These are phyloP conservation scores for Trichosanthes cucumerina DNA, from an alignment of 306 rosid species.

Conservation along the genomic window DNA sequence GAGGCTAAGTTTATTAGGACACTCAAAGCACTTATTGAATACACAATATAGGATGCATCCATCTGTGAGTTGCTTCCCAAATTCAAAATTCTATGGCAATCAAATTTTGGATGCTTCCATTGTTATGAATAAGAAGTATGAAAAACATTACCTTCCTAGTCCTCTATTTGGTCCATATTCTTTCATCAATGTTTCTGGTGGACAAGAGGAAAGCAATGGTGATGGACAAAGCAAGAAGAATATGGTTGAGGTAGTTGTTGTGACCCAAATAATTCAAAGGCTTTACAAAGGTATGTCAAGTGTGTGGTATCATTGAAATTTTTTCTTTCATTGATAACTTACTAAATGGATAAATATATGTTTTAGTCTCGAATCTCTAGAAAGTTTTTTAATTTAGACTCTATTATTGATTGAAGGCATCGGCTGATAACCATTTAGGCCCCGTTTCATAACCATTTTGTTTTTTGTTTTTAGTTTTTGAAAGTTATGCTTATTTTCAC, in stretches of 20 bases:
- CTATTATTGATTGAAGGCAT: no score
- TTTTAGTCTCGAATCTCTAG: background rate
- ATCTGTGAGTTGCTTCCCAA: slow-evolving; percentile 60
- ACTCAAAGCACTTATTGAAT: slow-evolving; percentile 43
- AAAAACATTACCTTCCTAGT: slow-evolving; percentile 35
- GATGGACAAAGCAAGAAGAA: slow-evolving; percentile 56
- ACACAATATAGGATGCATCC: slow-evolving; percentile 88
- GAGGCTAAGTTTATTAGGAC: slow-evolving; percentile 38
- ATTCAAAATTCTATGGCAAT: slow-evolving; percentile 39
- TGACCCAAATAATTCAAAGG: slow-evolving; percentile 32
- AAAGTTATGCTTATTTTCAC: no score
- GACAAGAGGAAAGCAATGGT: slow-evolving; percentile 58
- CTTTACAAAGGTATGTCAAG: slow-evolving; percentile 41
- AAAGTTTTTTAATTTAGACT: no score
- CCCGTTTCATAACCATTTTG: no score
- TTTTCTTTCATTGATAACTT: background rate
- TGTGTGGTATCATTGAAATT: no score
- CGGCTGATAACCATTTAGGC: no score
- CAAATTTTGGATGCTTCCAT: slow-evolving; percentile 45
- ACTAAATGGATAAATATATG: background rate
- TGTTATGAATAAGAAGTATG: slow-evolving; percentile 31
- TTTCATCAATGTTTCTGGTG: slow-evolving; percentile 50
- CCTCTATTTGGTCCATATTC: slow-evolving; percentile 65
- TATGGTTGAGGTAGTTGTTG: slow-evolving; percentile 53
- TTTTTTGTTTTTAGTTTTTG: no score